Evolutionary conservation across 1,284 basidiomycete genomes (phyloP), one percentile per base, ranked within the genome.

Genomic region (Cutaneotrichosporon sp.): DNA sequence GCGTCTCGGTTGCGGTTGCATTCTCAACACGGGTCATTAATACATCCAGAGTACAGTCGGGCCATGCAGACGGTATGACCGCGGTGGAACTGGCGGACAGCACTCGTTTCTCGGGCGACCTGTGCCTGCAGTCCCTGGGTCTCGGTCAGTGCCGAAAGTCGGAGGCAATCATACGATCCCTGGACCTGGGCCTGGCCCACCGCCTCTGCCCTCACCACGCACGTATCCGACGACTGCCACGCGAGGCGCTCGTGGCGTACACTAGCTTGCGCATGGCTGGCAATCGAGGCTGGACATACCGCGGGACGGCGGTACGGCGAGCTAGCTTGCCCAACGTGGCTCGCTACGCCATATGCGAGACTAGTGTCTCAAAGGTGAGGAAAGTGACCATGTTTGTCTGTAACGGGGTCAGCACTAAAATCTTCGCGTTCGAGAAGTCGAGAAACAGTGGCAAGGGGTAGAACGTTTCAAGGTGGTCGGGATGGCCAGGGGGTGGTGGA

Each of bases 311-410:
- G 18, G 7, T 22, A 20, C 20, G 22, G 43, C n/a, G n/a, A n/a
- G n/a, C n/a, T 45, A 20, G 43, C 27, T 10, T 47, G 18, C 18
- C 24, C 6, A 25, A 10, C 18, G 3, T 31, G 13, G 16, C 25
- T n/a, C 10, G 33, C 10, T 53, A 53, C 29, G 22, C 33, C 20
- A 53, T 34, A 22, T 53, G 51, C 1, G 55, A 36, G 4, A 78
- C 76, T 58, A 75, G 72, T 18, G 74, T 74, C 62, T 80, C 79
- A 58, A 79, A 80, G 0, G 76, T 75, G 50, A 79, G 59, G 66
- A 80, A 80, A 43, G 78, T 73, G 25, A 80, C 80, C 75, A 80
- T 80, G 58, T 81, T 81, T 16, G 79, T 75, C 68, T 75, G 64
- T n/a, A 45, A 45, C 20, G 43, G 7, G 11, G 54, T 55, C 42